These are phyloP conservation scores for Trichophyton mentagrophytes DNA, from an alignment of 2,329 filamentous ascomycete species.

Conservation along the genomic window DNA sequence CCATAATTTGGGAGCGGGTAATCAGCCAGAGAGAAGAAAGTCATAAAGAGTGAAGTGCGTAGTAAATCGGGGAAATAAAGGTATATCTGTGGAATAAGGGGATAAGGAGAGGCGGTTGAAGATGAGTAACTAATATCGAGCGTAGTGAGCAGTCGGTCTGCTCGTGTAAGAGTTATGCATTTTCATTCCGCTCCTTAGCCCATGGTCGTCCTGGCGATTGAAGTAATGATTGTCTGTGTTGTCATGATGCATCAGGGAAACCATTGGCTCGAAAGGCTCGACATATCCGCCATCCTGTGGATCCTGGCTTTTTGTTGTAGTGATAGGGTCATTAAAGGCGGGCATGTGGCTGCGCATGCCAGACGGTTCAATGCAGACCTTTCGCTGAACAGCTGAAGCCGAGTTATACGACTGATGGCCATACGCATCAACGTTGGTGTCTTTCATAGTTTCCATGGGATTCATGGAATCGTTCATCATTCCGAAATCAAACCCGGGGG, in stretches of 20 bases:
- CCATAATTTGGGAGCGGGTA: not conserved
- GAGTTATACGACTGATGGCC: constrained; percentile 21
- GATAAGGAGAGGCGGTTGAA: not conserved
- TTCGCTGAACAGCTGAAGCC: constrained; percentile 16
- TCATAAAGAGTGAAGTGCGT: not conserved
- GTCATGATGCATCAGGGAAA: constrained; percentile 20
- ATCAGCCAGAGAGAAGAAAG: not conserved
- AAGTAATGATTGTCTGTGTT: constrained; percentile 18
- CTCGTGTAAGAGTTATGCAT: not conserved
- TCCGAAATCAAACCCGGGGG: constrained; percentile 24
- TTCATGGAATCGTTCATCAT: constrained; percentile 29
- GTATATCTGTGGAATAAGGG: no score
- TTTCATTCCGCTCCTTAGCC: constrained; percentile 2
- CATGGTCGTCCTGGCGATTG: constrained; percentile 14
- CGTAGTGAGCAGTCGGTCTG: constrained; percentile 3
- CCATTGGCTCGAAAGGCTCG: constrained; percentile 23
- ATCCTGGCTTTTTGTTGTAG: constrained; percentile 17
- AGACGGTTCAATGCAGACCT: constrained; percentile 15
- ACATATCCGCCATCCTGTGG: constrained; percentile 17
- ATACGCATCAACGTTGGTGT: constrained; percentile 24
- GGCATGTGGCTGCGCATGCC: constrained; percentile 18
- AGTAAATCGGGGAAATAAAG: not conserved
- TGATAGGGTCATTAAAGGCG: constrained; percentile 19
- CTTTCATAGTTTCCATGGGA: constrained; percentile 28
- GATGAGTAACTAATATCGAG: not conserved